Base-by-base conservation (phyloP, 306 rosid genomes). In the Begonia masoniana region DNA sequence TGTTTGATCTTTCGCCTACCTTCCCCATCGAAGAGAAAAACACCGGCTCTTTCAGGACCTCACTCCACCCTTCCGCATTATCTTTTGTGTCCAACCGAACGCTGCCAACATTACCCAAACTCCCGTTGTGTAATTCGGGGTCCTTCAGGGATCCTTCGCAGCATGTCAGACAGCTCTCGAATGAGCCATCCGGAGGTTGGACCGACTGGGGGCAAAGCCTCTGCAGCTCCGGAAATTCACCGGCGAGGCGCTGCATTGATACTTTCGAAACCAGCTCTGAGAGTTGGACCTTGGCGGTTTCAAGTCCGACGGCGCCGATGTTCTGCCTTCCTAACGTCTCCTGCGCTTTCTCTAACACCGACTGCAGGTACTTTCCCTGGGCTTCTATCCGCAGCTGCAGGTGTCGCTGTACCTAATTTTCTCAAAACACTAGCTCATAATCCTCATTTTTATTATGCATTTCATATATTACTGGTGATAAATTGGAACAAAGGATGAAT, bases 371-470 rank as follows among this genome's bases (percentile, higher is more conserved):
- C 55, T 83, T 87, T 10, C 97, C 97, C 70, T 91, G 97, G 0
- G 97, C 92, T 58, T 91, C 97, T 46, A 91, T 91, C 13, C 96
- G 74, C 11, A 83, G 75, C 58, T 87, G 96, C 31, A 87, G 79
- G 80, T 83, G 94, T 63, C 87, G 53, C 66, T 87, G 96, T 56
- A 87, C 89, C 96, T 86, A 73, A n/a, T 72, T 16, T 55, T 50
- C 24, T 13, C 42, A 62, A 51, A 13, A 35, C 10, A 58, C 10
- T 31, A 2, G 24, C 24, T 21, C 24, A 21, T 21, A 21, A 21
- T 21, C 24, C 24, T 21, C 24, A 21, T 21, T 21, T 21, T 21
- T 21, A 17, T 21, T 21, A 21, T 21, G 24, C 39, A 31, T 31
- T 31, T 31, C 39, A 31, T 31, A 31, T 31, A 31, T 31, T 7